phyloP scores from a whole-genome alignment of 2,329 filamentous ascomycete genomes.

The Torrubiella hemipterigena region DNA sequence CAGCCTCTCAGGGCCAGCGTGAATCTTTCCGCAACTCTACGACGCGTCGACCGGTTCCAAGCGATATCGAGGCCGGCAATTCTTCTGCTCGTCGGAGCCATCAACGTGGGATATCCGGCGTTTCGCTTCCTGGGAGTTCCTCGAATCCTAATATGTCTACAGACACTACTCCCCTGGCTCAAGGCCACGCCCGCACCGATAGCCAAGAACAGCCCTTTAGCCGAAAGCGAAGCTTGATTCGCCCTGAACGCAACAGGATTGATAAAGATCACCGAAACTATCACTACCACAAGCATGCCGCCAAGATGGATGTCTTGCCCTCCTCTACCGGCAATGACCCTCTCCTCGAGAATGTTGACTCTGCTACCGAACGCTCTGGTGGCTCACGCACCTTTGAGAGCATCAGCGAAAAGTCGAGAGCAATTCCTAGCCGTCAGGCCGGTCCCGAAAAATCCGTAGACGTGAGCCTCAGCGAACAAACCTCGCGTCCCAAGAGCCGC shows the following conservation, averaged over 20 bases:
- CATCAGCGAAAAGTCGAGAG: conserved; percentile 30
- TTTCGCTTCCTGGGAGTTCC: conserved; percentile 47
- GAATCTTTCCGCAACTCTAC: conserved; percentile 3
- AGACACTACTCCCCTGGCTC: conserved; percentile 24
- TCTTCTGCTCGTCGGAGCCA: conserved; percentile 31
- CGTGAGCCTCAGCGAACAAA: conserved; percentile 20
- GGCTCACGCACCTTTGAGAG: conserved; percentile 32
- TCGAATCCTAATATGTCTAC: conserved; percentile 39
- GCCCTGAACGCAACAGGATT: conserved; percentile 78
- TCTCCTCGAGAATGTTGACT: conserved; percentile 66
- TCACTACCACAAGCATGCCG: conserved; percentile 87
- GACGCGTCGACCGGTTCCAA: conserved; percentile 2
- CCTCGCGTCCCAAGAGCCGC: conserved; percentile 36
- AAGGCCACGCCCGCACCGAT: conserved; percentile 2
- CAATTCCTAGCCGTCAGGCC: conserved; percentile 17
- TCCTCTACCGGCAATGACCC: conserved; percentile 91
- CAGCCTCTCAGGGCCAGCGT: conserved; percentile 1
- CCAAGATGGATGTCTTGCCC: conserved; percentile 80
- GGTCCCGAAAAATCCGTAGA: conserved; percentile 13
- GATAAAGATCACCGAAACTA: conserved; percentile 88
- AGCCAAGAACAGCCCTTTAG: conserved; percentile 26
- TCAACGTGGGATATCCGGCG: conserved; percentile 44
- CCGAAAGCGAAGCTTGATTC: conserved; percentile 79
- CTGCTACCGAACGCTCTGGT: conserved; percentile 41
- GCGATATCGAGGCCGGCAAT: conserved; percentile 56